phyloP scores from a whole-genome alignment of 148 eudicot genomes.

The Oxyria digyna region DNA sequence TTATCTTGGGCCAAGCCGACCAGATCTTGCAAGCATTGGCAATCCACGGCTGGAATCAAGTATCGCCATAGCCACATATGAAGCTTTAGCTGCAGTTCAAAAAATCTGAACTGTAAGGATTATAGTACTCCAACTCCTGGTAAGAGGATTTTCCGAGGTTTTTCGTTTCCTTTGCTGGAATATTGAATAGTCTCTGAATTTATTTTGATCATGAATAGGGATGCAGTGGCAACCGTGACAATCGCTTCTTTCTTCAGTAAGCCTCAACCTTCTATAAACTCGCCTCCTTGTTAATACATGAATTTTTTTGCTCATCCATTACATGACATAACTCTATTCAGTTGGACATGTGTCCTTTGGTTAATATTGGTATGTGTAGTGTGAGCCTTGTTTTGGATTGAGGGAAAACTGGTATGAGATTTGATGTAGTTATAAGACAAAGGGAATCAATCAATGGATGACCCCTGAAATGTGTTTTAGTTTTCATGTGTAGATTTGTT shows the following conservation, averaged over 20 bases:
- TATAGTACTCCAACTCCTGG: not conserved
- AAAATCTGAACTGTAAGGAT: not conserved
- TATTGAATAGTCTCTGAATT: not conserved
- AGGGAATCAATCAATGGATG: no score
- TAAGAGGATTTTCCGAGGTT: constrained; percentile 1
- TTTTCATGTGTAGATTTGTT: not conserved
- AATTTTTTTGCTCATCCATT: not conserved
- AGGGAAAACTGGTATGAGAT: no score
- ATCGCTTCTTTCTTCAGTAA: constrained; percentile 4
- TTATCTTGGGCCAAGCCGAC: not conserved
- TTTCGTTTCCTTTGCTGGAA: not conserved
- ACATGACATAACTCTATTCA: not conserved
- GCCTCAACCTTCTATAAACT: not conserved
- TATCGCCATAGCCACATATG: not conserved
- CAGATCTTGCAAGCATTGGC: constrained; percentile 4
- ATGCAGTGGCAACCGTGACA: not conserved
- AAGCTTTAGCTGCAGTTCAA: not conserved
- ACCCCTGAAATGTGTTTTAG: no score
- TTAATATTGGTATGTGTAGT: no score
- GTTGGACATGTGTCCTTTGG: not conserved
- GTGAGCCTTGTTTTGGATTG: no score
- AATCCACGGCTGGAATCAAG: not conserved
- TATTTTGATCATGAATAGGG: not conserved
- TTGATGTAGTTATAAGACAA: no score
- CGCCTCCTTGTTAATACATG: not conserved